Conservation (phyloP, 768 basidiomycete species). For the Mycena vulgaris region DNA sequence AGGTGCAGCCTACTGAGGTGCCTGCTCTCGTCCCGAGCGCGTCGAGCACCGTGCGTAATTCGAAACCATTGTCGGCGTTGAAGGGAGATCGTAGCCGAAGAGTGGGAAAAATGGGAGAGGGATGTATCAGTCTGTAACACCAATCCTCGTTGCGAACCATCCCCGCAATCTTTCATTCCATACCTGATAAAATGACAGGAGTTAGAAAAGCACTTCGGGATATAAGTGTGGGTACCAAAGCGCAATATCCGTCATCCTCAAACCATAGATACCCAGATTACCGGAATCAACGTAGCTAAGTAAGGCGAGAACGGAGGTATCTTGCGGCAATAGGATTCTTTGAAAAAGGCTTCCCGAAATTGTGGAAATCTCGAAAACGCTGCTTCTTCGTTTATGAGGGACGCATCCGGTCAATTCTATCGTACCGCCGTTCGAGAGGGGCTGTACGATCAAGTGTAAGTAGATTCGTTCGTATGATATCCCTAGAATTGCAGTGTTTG, state of each 20-base stretch:
- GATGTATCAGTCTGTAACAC: not conserved
- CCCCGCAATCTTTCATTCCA: slow-evolving; percentile 32
- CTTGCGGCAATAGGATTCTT: slow-evolving; percentile 35
- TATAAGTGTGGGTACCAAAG: slow-evolving; percentile 38
- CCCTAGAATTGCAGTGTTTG: slow-evolving; percentile 11
- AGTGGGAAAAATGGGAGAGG: not conserved
- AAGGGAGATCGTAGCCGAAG: not conserved
- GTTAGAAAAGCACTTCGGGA: not conserved
- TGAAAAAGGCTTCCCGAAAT: not conserved
- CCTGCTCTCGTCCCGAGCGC: slow-evolving; percentile 35
- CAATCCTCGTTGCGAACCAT: slow-evolving; percentile 25
- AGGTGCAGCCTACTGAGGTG: slow-evolving; percentile 43
- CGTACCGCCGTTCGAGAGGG: not conserved
- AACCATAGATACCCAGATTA: too few relatives aligned
- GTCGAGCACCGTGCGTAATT: slow-evolving; percentile 5
- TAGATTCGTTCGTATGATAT: slow-evolving; percentile 22
- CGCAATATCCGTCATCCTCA: slow-evolving; percentile 32
- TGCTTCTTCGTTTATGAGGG: not conserved
- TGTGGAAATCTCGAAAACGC: slow-evolving; percentile 4
- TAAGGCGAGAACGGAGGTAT: slow-evolving; percentile 38
- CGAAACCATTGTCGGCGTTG: slow-evolving; percentile 19
- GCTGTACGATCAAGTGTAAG: slow-evolving; percentile 4
- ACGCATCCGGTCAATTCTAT: not conserved
- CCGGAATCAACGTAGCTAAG: slow-evolving; percentile 34
- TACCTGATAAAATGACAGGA: slow-evolving; percentile 31